Evolutionary conservation across 2,329 filamentous ascomycete genomes (phyloP).

Genomic region (Ophiostoma perfectum): DNA sequence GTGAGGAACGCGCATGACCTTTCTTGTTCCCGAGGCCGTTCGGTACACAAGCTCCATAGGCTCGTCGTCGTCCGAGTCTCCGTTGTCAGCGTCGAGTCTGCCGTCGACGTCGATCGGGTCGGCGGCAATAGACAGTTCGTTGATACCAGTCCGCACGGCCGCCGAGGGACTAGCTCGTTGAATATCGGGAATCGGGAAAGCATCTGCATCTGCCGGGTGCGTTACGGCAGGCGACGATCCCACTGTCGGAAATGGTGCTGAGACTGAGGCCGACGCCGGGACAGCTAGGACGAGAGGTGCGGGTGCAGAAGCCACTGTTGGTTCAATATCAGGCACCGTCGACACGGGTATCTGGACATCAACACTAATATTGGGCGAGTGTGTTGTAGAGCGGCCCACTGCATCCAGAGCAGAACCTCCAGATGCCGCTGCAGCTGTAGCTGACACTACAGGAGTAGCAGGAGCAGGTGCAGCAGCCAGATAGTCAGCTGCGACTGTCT

Average conservation of each 20-base stretch:
- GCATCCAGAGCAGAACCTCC: no score
- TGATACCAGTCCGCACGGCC: slow-evolving; percentile 13
- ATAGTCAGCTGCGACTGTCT: neutral
- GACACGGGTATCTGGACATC: neutral
- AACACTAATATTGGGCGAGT: neutral
- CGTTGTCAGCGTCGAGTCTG: slow-evolving; percentile 1
- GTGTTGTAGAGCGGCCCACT: neutral
- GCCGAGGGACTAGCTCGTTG: slow-evolving; percentile 14
- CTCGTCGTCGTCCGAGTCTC: slow-evolving; percentile 6
- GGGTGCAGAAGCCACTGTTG: neutral
- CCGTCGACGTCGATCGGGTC: neutral
- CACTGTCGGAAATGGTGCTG: no score
- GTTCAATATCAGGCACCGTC: neutral
- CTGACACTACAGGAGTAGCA: neutral
- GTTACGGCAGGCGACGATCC: no score
- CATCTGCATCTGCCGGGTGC: neutral
- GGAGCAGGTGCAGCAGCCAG: neutral
- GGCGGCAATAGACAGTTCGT: slow-evolving; percentile 15
- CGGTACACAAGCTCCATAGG: slow-evolving; percentile 24
- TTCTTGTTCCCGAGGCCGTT: slow-evolving; percentile 24
- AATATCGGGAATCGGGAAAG: neutral
- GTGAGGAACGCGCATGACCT: slow-evolving; percentile 1
- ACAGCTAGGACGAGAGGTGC: neutral
- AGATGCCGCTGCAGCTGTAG: neutral
- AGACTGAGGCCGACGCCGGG: no score